Evolutionary conservation across 2,329 filamentous ascomycete species (phyloP), one percentile per base, ranked within the genome.

Genomic region (Venturia nashicola): DNA sequence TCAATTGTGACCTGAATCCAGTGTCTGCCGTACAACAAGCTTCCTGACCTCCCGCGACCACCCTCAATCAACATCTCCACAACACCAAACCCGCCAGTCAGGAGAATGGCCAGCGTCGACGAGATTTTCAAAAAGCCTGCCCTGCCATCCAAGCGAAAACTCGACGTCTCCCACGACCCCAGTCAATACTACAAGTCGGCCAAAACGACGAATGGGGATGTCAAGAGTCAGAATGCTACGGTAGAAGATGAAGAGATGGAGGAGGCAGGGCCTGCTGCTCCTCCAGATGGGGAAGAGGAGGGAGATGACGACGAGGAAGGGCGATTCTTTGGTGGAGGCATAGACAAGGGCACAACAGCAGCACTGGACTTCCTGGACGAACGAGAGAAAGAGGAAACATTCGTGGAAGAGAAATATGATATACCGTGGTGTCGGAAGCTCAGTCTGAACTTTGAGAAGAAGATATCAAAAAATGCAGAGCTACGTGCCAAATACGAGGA

Each of bases 321-420:
- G 0, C 87, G 94, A 12, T 99, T 99, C 79, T 99, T 97, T 70
- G 94, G 93, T 54, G 90, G 91, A 63, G 94, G 94, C 42, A 88
- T 99, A 69, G 90, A 88, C 34, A 82, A 86, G 65, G 83, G 90
- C 68, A 91, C 95, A 68, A 87, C 86, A 2, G 84, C 91, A 69
- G 90, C 94, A 23, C 82, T 99, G 71, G 89, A 97, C 75, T 97
- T 88, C 72, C 85, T 99, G 67, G 91, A 97, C 67, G 79, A 83
- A 65, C 81, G 84, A 68, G 85, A 87, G 62, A 78, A 78, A 60
- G 80, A 78, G 34, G 79, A 80, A 23, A 72, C 73, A 39, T 77
- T 76, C 69, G 75, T 78, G 67, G 82, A 85, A 0, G 91, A 95
- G 69, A 92, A 88, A 74, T 89, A 96, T 67, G 92, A 99, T 74